Conservation (phyloP, 768 basidiomycete species). For the Hypsizygus marmoreus region DNA sequence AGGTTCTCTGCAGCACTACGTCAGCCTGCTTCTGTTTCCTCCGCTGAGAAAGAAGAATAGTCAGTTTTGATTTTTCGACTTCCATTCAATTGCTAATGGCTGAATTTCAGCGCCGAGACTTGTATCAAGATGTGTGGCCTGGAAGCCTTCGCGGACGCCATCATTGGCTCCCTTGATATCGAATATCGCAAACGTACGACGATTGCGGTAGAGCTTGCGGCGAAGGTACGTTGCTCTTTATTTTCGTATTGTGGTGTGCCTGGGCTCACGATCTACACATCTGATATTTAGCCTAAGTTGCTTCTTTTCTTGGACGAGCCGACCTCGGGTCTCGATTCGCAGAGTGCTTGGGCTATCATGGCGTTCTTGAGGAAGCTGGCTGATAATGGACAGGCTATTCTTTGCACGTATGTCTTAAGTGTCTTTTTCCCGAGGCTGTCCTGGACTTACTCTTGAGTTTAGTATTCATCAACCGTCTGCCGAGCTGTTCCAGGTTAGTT, state of each 20-base stretch:
- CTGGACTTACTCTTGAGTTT: not conserved
- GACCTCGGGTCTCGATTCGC: conserved; percentile 85
- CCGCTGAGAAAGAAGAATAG: conserved; percentile 79
- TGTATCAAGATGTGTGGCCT: too few relatives aligned
- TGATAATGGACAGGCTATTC: conserved; percentile 80
- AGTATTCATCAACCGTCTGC: conserved; percentile 66
- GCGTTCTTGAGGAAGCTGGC: conserved; percentile 76
- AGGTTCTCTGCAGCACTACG: conserved; percentile 79
- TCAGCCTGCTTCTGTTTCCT: conserved; percentile 65
- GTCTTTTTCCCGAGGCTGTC: too few relatives aligned
- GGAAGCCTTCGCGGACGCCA: conserved; percentile 62
- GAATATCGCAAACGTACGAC: conserved; percentile 82
- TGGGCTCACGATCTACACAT: too few relatives aligned
- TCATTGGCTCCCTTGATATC: conserved; percentile 65
- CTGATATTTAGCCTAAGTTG: conserved; percentile 64
- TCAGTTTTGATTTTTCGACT: conserved; percentile 38
- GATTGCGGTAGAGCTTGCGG: conserved; percentile 85
- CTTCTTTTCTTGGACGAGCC: conserved; percentile 90
- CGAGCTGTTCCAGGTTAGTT: conserved; percentile 67
- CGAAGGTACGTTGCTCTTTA: conserved; percentile 78
- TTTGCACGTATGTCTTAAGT: conserved; percentile 85
- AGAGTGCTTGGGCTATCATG: conserved; percentile 84
- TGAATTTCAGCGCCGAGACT: too few relatives aligned
- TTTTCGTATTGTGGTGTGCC: not conserved
- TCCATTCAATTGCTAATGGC: not conserved